phyloP scores from a whole-genome alignment of 305 asterid species.

The Fraxinus ornus region DNA sequence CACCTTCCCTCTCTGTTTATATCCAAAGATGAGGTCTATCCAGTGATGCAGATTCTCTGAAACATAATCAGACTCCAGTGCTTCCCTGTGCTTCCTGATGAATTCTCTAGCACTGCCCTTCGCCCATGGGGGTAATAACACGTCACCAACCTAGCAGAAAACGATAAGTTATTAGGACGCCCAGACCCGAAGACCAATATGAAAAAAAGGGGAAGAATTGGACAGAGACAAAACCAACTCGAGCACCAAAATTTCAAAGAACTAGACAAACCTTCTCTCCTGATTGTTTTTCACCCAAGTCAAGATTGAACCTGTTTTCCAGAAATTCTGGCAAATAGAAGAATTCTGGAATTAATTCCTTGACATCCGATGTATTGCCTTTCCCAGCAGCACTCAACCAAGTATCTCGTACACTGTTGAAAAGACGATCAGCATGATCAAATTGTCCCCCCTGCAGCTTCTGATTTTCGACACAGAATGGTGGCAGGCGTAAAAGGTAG shows the following conservation, averaged over 20 bases:
- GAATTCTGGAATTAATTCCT: slow-evolving; percentile 98
- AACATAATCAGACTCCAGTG: slow-evolving; percentile 93
- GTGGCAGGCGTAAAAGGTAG: slow-evolving; percentile 94
- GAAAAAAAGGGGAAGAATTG: not conserved
- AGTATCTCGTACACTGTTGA: slow-evolving; percentile 87
- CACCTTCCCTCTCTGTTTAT: slow-evolving; percentile 97
- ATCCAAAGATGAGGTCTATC: slow-evolving; percentile 99
- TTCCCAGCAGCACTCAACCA: slow-evolving; percentile 99
- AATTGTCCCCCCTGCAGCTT: slow-evolving; percentile 99
- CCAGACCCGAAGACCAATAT: slow-evolving; percentile 2
- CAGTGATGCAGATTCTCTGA: slow-evolving; percentile 97
- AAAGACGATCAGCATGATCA: slow-evolving; percentile 99
- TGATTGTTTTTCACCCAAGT: slow-evolving; percentile 99
- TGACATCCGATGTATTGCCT: slow-evolving; percentile 97
- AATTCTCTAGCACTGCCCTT: slow-evolving; percentile 91
- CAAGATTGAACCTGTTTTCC: slow-evolving; percentile 84
- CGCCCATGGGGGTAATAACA: slow-evolving; percentile 95
- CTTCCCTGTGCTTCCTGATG: slow-evolving; percentile 91
- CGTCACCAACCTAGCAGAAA: slow-evolving; percentile 80
- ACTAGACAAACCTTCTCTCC: slow-evolving; percentile 86
- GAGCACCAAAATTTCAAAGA: slow-evolving; percentile 1
- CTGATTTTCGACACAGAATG: slow-evolving; percentile 89
- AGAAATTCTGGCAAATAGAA: slow-evolving; percentile 96
- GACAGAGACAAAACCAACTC: slow-evolving; percentile 1
- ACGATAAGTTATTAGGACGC: slow-evolving; percentile 27